Evolutionary conservation across 306 rosid species (phyloP).

Genomic region (Herpetospermum pedunculosum): DNA sequence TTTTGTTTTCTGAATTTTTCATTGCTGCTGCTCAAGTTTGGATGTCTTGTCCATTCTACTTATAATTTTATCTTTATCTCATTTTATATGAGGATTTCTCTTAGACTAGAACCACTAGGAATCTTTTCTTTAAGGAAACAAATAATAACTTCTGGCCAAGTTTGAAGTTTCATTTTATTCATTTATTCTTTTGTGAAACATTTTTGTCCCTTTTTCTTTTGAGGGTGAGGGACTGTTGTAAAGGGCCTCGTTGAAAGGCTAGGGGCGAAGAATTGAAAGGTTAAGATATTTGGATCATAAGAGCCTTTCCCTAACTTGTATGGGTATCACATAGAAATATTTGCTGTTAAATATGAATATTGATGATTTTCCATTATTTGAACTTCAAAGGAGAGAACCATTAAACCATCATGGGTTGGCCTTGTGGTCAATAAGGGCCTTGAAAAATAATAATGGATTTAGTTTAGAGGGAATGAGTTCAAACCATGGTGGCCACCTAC

Average conservation of each 20-base stretch:
- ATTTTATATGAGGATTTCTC: not conserved
- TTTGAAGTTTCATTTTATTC: not conserved
- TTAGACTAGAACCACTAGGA: not conserved
- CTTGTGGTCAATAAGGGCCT: no score
- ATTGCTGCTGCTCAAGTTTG: not conserved
- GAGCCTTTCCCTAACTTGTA: not conserved
- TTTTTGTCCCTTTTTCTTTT: not conserved
- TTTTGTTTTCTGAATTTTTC: not conserved
- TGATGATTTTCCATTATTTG: not conserved
- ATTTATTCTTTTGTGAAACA: not conserved
- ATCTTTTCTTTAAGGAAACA: not conserved
- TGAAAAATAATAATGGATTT: no score
- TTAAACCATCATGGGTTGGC: no score
- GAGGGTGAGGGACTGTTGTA: not conserved
- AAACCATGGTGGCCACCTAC: no score
- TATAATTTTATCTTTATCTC: not conserved
- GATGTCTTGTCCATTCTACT: conserved; percentile 11
- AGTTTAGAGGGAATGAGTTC: no score
- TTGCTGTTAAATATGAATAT: not conserved
- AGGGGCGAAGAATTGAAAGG: not conserved
- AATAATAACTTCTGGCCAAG: not conserved
- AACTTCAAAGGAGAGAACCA: not conserved
- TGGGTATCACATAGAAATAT: not conserved
- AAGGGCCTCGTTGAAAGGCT: not conserved
- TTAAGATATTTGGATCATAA: not conserved